phyloP scores from a whole-genome alignment of 2,329 filamentous ascomycete genomes.

The Colletotrichum lindemuthianum region DNA sequence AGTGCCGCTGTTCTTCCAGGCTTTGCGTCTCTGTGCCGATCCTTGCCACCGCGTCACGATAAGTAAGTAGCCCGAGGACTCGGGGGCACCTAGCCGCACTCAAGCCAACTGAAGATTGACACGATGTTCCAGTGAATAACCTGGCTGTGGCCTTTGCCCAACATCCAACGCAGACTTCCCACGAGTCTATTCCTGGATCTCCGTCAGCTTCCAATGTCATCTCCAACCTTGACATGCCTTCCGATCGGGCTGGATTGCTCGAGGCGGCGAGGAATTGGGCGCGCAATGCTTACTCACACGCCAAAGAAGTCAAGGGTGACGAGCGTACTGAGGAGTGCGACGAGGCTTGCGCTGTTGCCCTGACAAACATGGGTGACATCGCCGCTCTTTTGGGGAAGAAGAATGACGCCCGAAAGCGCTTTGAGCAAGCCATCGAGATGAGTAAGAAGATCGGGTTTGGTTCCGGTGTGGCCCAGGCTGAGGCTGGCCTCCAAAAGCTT shows the following conservation, averaged over 20 bases:
- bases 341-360: constrained; percentile 81
- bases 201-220: constrained; percentile 26
- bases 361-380: constrained; percentile 89
- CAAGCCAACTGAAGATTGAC: constrained; percentile 21
- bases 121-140: constrained; percentile 74
- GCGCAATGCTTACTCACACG: constrained; percentile 76
- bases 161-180: constrained; percentile 58
- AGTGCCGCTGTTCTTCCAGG: constrained; percentile 86
- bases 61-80: constrained; percentile 59
- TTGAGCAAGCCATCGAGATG: constrained; percentile 73
- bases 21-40: constrained; percentile 72
- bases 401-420: constrained; percentile 73
- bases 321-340: constrained; percentile 83
- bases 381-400: constrained; percentile 77
- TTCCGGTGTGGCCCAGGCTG: constrained; percentile 62
- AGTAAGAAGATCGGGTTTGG: constrained; percentile 63
- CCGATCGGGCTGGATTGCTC: constrained; percentile 69
- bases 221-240: constrained; percentile 42
- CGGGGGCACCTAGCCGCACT: neutral
- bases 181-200: constrained; percentile 26
- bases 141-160: constrained; percentile 79
- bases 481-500: constrained; percentile 54
- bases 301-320: constrained; percentile 71
- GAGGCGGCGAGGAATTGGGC: constrained; percentile 82
- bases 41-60: constrained; percentile 83